Base-by-base conservation (phyloP, 192 early-diverging fungal genomes). In the Cladochytrium replicatum region DNA sequence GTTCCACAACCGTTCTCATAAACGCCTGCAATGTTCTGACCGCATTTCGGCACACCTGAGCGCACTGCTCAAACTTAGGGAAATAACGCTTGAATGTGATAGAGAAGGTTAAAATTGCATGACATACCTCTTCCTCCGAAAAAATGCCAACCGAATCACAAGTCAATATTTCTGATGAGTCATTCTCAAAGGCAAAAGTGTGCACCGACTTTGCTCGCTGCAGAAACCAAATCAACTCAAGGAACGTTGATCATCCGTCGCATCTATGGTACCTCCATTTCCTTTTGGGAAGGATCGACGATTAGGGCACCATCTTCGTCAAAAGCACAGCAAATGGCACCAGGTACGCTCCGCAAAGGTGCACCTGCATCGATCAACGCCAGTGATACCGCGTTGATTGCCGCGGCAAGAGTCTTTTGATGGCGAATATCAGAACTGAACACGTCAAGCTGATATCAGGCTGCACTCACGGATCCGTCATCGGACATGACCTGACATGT, bases 331-430 rank as follows among this genome's bases (percentile, higher is more conserved):
- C 82, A 75, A 0, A 87, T 80, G 2, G 83, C 68, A 3, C 78
- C 82, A 0, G 81, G 61, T 37, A 88, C 75, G 6, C 69, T 58
- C 34, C 71, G 83, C 46, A 97, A 58, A 5, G 91, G 83, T 8
- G 96, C 72, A 11, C 87, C 93, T 6, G 93, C 89, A 60, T 99
- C 90, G 38, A 97, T 52, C 21, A 98, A 72, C 1, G 91, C 90
- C 53, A 97, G 41, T 1, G 81, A 68, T 0, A 80, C 70, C 2
- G 91, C 90, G 60, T 96, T 96, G 32, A 94, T 76, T 2, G 85
- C 81, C 3, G 82, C 71, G 6, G 91, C 66, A 9, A 88, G 51
- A 25, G 80, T 75, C 81, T 86, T 46, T 23, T 47, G 0, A 21
- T 15, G 2, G 44, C 5, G 29, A 6, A 37, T 37, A 9, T 17